Base-by-base conservation (phyloP, 2,329 filamentous ascomycete genomes). In the Ceratocystis cubensis region DNA sequence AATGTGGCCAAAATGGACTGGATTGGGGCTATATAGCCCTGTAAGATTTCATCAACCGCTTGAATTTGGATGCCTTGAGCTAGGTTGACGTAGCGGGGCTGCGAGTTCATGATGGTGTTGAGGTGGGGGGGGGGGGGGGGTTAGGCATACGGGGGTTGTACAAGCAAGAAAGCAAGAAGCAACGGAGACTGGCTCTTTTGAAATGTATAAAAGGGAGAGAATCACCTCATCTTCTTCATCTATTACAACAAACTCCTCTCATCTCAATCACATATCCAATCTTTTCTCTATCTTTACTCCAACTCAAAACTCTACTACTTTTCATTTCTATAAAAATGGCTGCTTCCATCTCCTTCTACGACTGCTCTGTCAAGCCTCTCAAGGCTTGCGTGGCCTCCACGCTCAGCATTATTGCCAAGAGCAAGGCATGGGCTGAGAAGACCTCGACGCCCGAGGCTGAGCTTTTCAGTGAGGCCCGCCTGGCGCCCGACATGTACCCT, bases 401-500 rank as follows among this genome's bases (percentile, higher is more conserved):
- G 50, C 50, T 45, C n/a, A 17, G 17, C 67, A 61, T 69, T 20
- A 15, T 65, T 46, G 61, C 37, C 48, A 67, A 67, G 53, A 63
- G 56, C 57, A 25, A 45, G n/a, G 25, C 33, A 15, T 69, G 41
- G 25, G 37, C 53, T 37, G 25, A 62, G 30, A 59, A 63, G 45
- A 64, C 33, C 41, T 46, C 57, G 33, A 59, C 44, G 8, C 3
- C 50, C 25, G 44, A 66, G 22, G 56, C 66, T n/a, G 56, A 30
- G 33, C 62, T 65, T 25, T 25, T 69, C 25, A 41, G 57, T 30
- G 59, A 68, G 17, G 70, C 72, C 25, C 67, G 70, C 3, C 71
- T 78, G 1, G 50, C 67, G 53, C 70, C 72, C 1, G 76, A 76
- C 71, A 77, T 77, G 73, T 69, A 70, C 15, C 74, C 75, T 15